A percentile compares a stretch with the other conserved stretches of the same genome.
These are phyloP conservation scores for Posidonia australis DNA, from an alignment of 106 monocot genomes.

Conservation along the genomic window DNA sequence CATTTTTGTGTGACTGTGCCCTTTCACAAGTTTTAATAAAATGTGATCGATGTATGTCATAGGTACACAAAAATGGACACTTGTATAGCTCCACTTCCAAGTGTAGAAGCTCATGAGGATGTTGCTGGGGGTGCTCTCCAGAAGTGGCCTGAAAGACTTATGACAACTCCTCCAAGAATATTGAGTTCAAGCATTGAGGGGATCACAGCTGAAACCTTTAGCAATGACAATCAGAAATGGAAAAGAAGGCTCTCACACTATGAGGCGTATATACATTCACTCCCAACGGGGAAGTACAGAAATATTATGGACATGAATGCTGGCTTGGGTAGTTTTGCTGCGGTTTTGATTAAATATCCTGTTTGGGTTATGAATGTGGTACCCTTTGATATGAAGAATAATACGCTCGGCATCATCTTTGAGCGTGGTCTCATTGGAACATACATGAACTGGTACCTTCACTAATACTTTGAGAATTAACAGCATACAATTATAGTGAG, in stretches of 20 bases:
- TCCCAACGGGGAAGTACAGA: slow-evolving; percentile 38
- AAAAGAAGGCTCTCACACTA: slow-evolving; percentile 42
- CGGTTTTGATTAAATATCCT: slow-evolving; percentile 56
- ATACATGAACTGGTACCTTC: slow-evolving; percentile 81
- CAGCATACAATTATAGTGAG: too few relatives aligned
- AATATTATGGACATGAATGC: slow-evolving; percentile 97
- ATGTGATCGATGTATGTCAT: not conserved
- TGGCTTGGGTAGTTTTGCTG: slow-evolving; percentile 72
- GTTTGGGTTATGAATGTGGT: slow-evolving; percentile 98
- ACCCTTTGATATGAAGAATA: slow-evolving; percentile 32
- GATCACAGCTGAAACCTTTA: slow-evolving; percentile 37
- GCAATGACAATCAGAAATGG: slow-evolving; percentile 50
- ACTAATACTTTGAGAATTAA: too few relatives aligned
- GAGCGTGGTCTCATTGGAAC: slow-evolving; percentile 91
- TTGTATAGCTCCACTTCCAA: slow-evolving; percentile 62
- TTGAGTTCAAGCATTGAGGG: slow-evolving; percentile 33
- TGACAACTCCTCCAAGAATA: slow-evolving; percentile 54
- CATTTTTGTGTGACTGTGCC: not conserved
- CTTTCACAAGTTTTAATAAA: not conserved
- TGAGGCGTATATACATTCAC: slow-evolving; percentile 23
- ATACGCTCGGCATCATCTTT: slow-evolving; percentile 76
- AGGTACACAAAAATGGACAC: slow-evolving; percentile 55
- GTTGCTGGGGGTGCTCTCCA: slow-evolving; percentile 42
- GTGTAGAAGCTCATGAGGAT: slow-evolving; percentile 25
- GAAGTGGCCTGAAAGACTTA: slow-evolving; percentile 64